These are phyloP conservation scores for Hirsutella rhossiliensis DNA, from an alignment of 2,329 filamentous ascomycete species.

Conservation along the genomic window DNA sequence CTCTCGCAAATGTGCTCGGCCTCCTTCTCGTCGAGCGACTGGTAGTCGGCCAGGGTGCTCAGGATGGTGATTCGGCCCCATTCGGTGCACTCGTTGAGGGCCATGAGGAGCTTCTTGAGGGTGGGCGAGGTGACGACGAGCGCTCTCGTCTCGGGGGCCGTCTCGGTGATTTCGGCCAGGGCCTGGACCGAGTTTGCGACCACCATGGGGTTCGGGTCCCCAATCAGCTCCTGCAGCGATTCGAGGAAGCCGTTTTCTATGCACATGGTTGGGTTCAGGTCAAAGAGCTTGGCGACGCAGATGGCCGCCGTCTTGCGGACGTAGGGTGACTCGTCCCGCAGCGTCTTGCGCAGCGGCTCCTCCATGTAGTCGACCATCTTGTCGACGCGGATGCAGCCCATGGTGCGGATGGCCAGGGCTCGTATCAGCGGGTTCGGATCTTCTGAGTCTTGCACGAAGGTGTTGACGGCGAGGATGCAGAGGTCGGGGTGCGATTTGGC, in stretches of 20 bases:
- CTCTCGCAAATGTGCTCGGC: constrained; percentile 97
- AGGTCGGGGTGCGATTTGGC: constrained; percentile 97
- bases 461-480: constrained; percentile 97
- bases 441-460: constrained; percentile 97
- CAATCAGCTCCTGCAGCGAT: constrained; percentile 87
- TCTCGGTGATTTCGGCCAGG: constrained; percentile 80
- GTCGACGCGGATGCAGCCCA: constrained; percentile 96
- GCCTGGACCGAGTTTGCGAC: constrained; percentile 96
- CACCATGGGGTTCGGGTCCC: constrained; percentile 97
- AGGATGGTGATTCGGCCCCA: constrained; percentile 95
- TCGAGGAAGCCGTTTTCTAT: constrained; percentile 96
- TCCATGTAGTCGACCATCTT: constrained; percentile 99
- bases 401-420: constrained; percentile 90
- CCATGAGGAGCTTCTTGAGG: constrained; percentile 92
- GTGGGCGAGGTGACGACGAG: constrained; percentile 70
- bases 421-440: constrained; percentile 93
- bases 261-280: constrained; percentile 83
- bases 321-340: constrained; percentile 95
- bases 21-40: constrained; percentile 79
- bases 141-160: constrained; percentile 80
- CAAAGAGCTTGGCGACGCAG: constrained; percentile 95
- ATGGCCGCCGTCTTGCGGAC: constrained; percentile 97
- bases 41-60: constrained; percentile 80
- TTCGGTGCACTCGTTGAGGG: constrained; percentile 94
- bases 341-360: constrained; percentile 87